Evolutionary conservation across 345 rosid genomes (phyloP).

Genomic region (Cardamine resedifolia): DNA sequence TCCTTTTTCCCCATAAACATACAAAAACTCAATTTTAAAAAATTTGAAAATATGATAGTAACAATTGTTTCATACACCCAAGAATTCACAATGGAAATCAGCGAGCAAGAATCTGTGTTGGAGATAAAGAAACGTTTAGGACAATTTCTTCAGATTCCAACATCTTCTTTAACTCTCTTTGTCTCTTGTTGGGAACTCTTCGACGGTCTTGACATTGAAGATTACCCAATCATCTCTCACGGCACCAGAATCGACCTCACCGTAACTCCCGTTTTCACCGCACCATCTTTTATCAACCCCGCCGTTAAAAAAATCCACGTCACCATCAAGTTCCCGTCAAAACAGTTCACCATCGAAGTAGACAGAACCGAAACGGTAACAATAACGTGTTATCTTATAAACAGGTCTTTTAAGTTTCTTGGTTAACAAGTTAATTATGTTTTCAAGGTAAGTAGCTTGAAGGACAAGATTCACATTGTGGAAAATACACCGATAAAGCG

Average conservation of each 20-base stretch:
- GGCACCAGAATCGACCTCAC: conserved; percentile 74
- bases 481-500: conserved; percentile 62
- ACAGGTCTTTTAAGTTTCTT: neutral
- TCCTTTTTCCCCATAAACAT: conserved; percentile 2
- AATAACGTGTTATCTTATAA: neutral
- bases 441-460: conserved; percentile 55
- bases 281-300: conserved; percentile 4
- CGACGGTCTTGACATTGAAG: conserved; percentile 90
- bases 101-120: conserved; percentile 55
- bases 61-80: conserved; percentile 45
- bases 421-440: neutral
- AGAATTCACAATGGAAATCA: conserved; percentile 57
- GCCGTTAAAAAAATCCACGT: conserved; percentile 36
- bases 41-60: conserved; percentile 46
- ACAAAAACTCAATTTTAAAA: neutral
- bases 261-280: conserved; percentile 34
- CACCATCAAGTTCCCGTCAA: conserved; percentile 58
- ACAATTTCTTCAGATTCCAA: conserved; percentile 53
- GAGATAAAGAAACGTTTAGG: conserved; percentile 62
- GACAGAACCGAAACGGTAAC: conserved; percentile 71
- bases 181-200: conserved; percentile 75
- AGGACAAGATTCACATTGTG: conserved; percentile 73
- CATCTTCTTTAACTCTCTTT: conserved; percentile 52
- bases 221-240: conserved; percentile 70
- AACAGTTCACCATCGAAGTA: conserved; percentile 50